Percentiles rank a stretch among this genome's conserved stretches.
Evolutionary conservation across 1,284 basidiomycete genomes (phyloP).

Genomic region (Quambalaria eucalypti): DNA sequence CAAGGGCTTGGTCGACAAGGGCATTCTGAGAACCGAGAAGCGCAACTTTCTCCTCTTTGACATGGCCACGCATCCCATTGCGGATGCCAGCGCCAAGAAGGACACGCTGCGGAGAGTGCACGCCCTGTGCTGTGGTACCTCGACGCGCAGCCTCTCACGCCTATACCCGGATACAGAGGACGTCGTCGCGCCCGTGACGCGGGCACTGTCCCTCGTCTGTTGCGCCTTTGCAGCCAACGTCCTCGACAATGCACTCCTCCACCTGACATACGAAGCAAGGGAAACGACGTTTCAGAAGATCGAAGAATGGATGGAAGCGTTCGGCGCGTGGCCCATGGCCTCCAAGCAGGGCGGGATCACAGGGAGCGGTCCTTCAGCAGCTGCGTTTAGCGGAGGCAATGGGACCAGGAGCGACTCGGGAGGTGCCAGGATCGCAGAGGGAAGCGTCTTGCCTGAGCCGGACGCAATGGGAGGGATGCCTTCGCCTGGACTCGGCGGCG

Average conservation of each 20-base stretch:
- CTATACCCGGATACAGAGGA: not conserved
- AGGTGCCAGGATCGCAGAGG: constrained; percentile 18
- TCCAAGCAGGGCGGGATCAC: constrained; percentile 3
- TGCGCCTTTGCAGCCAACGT: constrained; percentile 39
- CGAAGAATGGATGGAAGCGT: constrained; percentile 34
- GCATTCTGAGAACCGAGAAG: constrained; percentile 45
- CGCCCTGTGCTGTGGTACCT: constrained; percentile 15
- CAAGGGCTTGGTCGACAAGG: constrained; percentile 46
- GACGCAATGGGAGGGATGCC: not conserved
- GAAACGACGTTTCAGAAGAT: constrained; percentile 39
- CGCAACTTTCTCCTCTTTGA: constrained; percentile 46
- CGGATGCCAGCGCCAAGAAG: constrained; percentile 38
- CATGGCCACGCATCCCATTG: constrained; percentile 46
- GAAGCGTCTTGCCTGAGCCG: constrained; percentile 12
- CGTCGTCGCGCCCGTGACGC: constrained; percentile 28
- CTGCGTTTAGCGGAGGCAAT: constrained; percentile 11
- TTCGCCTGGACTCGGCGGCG: constrained; percentile 18
- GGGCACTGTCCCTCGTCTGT: constrained; percentile 38
- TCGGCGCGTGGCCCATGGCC: constrained; percentile 45
- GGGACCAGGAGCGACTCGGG: constrained; percentile 8
- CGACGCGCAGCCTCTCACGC: constrained; percentile 3
- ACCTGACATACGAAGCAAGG: constrained; percentile 35
- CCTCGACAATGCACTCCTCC: constrained; percentile 40
- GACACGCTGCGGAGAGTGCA: constrained; percentile 38
- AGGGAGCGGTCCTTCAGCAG: constrained; percentile 1